Conservation (phyloP, 2,329 filamentous ascomycete species). For the Nemania serpens region DNA sequence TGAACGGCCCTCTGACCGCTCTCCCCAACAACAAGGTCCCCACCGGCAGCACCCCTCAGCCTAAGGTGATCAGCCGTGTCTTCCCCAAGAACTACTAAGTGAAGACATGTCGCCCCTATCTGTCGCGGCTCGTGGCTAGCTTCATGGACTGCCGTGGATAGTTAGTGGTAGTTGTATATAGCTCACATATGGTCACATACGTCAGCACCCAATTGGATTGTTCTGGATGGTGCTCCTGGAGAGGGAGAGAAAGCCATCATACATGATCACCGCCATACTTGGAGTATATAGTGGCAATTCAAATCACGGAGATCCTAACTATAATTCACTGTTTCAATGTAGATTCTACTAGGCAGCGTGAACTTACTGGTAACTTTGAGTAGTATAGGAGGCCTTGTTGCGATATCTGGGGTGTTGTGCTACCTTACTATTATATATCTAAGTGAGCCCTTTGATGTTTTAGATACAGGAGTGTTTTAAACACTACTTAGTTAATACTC, state of each 20-base stretch:
- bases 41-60: conserved; percentile 9
- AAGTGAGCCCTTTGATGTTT: too few relatives aligned
- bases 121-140: neutral
- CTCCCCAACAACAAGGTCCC: conserved; percentile 18
- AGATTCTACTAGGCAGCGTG: too few relatives aligned
- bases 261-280: neutral
- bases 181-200: neutral
- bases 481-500: too few relatives aligned
- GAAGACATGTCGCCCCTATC: neutral
- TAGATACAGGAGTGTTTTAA: too few relatives aligned
- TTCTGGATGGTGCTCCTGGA: neutral
- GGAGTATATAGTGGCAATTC: neutral
- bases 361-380: too few relatives aligned
- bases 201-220: neutral
- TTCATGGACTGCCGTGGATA: neutral
- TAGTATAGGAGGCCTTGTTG: too few relatives aligned
- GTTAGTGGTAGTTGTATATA: neutral
- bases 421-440: too few relatives aligned
- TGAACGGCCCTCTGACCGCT: conserved; percentile 1
- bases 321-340: neutral
- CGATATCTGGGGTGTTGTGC: too few relatives aligned
- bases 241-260: neutral
- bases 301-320: neutral
- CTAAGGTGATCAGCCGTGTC: conserved; percentile 3
- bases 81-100: conserved; percentile 6